A percentile compares a stretch with the other conserved stretches of the same genome.
These are phyloP conservation scores for Aspergillus avenaceus DNA, from an alignment of 495 filamentous ascomycete genomes.

Conservation along the genomic window DNA sequence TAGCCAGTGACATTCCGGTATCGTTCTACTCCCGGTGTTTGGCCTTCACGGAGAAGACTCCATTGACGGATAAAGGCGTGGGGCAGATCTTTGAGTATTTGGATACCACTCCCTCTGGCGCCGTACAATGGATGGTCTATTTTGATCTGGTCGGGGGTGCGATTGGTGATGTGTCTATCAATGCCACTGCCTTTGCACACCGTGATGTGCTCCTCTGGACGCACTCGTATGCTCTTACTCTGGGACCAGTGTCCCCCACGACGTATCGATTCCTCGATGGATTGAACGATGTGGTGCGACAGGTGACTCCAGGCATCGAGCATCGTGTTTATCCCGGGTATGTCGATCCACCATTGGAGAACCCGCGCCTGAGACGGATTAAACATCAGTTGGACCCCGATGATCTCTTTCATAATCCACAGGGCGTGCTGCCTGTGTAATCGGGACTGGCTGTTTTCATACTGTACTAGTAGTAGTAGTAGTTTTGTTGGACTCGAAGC, in stretches of 20 bases:
- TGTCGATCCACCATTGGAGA: constrained; percentile 67
- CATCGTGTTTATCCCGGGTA: constrained; percentile 64
- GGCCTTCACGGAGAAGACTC: constrained; percentile 43
- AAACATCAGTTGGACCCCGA: constrained; percentile 53
- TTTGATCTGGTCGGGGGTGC: constrained; percentile 44
- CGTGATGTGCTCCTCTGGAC: constrained; percentile 45
- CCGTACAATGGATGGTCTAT: constrained; percentile 39
- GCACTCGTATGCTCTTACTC: constrained; percentile 38
- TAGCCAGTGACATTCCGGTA: constrained; percentile 29
- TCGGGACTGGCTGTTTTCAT: too few species aligned
- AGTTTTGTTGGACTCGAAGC: too few species aligned
- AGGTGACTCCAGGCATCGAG: constrained; percentile 20
- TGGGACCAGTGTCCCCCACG: constrained; percentile 35
- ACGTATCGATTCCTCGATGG: constrained; percentile 36
- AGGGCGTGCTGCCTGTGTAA: too few species aligned
- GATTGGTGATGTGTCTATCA: constrained; percentile 29
- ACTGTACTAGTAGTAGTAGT: too few species aligned
- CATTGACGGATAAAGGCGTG: constrained; percentile 31
- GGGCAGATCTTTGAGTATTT: constrained; percentile 40
- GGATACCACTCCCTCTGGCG: constrained; percentile 40
- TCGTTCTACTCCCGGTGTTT: constrained; percentile 47
- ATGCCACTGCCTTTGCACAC: constrained; percentile 43
- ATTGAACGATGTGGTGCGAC: constrained; percentile 35
- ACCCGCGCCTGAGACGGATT: constrained; percentile 47
- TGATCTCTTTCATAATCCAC: constrained; percentile 61